phyloP scores from a whole-genome alignment of 306 rosid species.

The Sicyos baderoa region DNA sequence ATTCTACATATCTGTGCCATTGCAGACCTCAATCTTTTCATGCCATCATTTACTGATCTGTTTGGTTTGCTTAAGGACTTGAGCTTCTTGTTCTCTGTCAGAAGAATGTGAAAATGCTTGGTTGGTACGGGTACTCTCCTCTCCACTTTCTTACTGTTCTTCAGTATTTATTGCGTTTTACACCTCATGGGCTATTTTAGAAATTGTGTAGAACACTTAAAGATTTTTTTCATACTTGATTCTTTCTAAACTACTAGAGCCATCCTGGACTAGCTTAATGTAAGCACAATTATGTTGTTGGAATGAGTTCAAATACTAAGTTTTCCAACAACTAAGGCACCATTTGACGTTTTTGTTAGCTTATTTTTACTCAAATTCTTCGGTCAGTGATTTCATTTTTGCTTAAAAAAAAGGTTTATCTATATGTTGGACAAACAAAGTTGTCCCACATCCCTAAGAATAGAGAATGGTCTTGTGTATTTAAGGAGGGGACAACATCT shows the following conservation, averaged over 20 bases:
- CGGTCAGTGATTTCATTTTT: too few relatives aligned
- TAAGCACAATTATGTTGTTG: too few relatives aligned
- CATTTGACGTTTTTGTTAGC: too few relatives aligned
- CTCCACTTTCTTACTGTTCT: slow-evolving; percentile 9
- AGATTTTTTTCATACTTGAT: background rate
- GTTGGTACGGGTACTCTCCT: background rate
- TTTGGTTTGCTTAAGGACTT: background rate
- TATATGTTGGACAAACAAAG: too few relatives aligned
- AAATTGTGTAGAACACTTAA: background rate
- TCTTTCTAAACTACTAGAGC: background rate
- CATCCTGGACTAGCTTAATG: too few relatives aligned
- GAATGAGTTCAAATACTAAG: too few relatives aligned
- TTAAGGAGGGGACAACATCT: too few relatives aligned
- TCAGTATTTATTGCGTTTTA: background rate
- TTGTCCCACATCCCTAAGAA: too few relatives aligned
- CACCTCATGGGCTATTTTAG: background rate
- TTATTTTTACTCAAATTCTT: too few relatives aligned
- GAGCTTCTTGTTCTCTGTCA: background rate
- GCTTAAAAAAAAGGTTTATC: too few relatives aligned
- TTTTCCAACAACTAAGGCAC: too few relatives aligned
- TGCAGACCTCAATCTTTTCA: slow-evolving; percentile 4
- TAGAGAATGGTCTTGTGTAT: too few relatives aligned
- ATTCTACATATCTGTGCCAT: background rate
- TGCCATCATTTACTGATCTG: slow-evolving; percentile 1
- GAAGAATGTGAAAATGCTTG: background rate